Evolutionary conservation across 768 basidiomycete species (phyloP).

Genomic region (Termitomyces sp.): DNA sequence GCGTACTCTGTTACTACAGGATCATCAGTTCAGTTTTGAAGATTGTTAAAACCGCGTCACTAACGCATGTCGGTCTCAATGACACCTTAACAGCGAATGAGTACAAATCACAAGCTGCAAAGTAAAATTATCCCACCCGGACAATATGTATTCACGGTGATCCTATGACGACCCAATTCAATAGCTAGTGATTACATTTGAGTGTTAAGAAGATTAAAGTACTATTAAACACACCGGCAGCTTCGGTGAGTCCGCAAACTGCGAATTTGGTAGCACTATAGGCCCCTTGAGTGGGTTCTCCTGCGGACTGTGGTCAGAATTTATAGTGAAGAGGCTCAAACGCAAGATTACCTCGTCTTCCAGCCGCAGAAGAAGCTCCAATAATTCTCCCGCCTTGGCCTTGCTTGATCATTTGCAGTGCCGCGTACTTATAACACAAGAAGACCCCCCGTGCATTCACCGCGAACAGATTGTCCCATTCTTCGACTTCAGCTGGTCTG

Average conservation of each 20-base stretch:
- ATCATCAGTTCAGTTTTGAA: no score
- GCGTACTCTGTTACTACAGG: no score
- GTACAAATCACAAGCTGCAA: no score
- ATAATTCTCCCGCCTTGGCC: constrained; percentile 15
- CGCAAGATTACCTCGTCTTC: constrained; percentile 30
- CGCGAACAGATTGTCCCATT: constrained; percentile 27
- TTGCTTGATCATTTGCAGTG: constrained; percentile 4
- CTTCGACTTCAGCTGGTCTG: constrained; percentile 15
- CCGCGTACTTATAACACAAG: constrained; percentile 2
- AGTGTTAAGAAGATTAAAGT: neutral
- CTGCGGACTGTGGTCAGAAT: no score
- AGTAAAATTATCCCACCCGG: no score
- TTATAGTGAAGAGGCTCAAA: no score
- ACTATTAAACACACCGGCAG: neutral
- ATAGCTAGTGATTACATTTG: neutral
- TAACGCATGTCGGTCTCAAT: no score
- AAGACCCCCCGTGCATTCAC: constrained; percentile 28
- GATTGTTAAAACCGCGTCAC: no score
- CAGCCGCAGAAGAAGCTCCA: constrained; percentile 32
- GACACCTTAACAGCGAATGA: no score
- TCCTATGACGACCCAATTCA: neutral
- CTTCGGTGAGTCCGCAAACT: neutral
- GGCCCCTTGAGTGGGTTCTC: constrained; percentile 14
- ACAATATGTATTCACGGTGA: no score
- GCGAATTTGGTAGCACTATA: constrained; percentile 43